Conservation (phyloP, 352 stramenopile genomes). For the Globisporangium abappressorium region DNA sequence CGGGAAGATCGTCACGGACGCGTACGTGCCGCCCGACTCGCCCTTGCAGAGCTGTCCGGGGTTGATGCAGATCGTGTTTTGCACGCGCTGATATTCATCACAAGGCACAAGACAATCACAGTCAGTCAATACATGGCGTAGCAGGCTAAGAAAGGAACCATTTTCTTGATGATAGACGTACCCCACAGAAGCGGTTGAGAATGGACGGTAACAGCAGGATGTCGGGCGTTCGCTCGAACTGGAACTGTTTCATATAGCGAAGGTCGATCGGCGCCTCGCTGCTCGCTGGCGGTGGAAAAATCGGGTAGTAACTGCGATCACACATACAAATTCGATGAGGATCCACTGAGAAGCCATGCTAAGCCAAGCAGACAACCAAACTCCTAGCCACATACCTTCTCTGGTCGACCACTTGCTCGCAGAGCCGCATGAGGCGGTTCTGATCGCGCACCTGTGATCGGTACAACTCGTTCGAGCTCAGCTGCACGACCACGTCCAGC, state of each 20-base stretch:
- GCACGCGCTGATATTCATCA: constrained; percentile 55
- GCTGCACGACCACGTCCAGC: constrained; percentile 89
- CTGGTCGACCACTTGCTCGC: constrained; percentile 80
- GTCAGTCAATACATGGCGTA: not conserved
- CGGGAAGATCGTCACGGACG: constrained; percentile 89
- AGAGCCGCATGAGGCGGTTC: constrained; percentile 71
- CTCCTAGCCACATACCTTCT: constrained; percentile 39
- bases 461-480: constrained; percentile 81
- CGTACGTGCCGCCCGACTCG: constrained; percentile 93
- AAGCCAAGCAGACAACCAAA: not conserved
- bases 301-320: constrained; percentile 59
- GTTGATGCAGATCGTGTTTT: constrained; percentile 94
- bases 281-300: constrained; percentile 67
- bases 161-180: constrained; percentile 29
- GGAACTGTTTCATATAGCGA: constrained; percentile 88
- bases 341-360: not conserved
- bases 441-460: constrained; percentile 52
- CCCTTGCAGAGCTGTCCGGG: constrained; percentile 93
- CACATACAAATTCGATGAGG: not conserved
- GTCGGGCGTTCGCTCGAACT: constrained; percentile 92
- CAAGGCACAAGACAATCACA: not conserved
- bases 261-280: constrained; percentile 89
- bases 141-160: not conserved
- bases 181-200: constrained; percentile 87
- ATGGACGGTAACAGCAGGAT: constrained; percentile 95